A percentile compares a stretch with the other conserved stretches of the same genome.
Conservation (phyloP, 257 asterid genomes). For the Jacaranda copaia region DNA sequence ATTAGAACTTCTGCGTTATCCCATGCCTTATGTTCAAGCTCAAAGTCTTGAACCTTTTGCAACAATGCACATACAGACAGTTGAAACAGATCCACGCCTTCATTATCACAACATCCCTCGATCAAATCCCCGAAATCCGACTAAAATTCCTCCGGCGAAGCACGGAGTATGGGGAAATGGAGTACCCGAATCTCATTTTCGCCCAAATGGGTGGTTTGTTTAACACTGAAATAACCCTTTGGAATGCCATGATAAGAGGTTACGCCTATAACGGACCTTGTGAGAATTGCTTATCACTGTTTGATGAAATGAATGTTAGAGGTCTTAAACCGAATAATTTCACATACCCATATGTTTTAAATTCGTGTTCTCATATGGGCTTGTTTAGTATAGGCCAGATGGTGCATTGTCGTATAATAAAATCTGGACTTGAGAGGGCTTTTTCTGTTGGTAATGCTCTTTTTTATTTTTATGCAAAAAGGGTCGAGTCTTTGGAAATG, state of each 20-base stretch:
- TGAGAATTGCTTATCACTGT: constrained; percentile 41
- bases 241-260: constrained; percentile 66
- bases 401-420: constrained; percentile 50
- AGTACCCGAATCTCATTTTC: constrained; percentile 48
- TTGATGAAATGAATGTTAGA: constrained; percentile 56
- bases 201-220: constrained; percentile 46
- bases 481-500: constrained; percentile 23
- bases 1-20: not conserved
- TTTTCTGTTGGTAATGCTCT: constrained; percentile 43
- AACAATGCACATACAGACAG: constrained; percentile 50
- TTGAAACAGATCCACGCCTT: constrained; percentile 53
- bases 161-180: constrained; percentile 61
- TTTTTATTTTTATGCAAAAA: constrained; percentile 45
- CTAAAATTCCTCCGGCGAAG: constrained; percentile 51
- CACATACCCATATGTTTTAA: constrained; percentile 55
- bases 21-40: constrained; percentile 19
- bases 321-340: constrained; percentile 53
- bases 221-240: constrained; percentile 39
- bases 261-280: constrained; percentile 55
- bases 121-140: constrained; percentile 42
- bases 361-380: constrained; percentile 50
- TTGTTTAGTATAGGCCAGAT: constrained; percentile 40
- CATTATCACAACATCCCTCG: constrained; percentile 45
- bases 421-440: constrained; percentile 46
- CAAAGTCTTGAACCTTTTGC: constrained; percentile 37